Evolutionary conservation across 441 rosid genomes (phyloP).

Genomic region (Theobroma grandiflorum): DNA sequence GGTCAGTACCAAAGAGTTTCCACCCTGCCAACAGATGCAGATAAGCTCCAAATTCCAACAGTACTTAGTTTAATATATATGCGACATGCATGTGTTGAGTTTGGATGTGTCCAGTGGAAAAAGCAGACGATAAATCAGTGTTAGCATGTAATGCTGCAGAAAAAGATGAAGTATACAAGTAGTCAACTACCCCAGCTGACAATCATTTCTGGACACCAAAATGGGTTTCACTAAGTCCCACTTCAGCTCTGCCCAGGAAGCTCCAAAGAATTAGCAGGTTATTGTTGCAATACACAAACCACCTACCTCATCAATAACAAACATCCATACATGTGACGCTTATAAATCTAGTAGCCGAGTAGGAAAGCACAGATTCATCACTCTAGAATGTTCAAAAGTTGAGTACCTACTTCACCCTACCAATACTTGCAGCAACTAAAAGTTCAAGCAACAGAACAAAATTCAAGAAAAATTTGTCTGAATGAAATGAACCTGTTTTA

Average conservation of each 20-base stretch:
- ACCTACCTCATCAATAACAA: neutral
- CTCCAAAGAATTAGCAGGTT: no score
- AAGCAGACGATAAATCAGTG: constrained; percentile 7
- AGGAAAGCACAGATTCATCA: neutral
- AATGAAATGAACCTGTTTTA: neutral
- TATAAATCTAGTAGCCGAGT: neutral
- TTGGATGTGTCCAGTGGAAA: neutral
- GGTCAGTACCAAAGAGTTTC: constrained; percentile 74
- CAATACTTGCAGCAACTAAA: neutral
- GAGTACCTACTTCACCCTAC: neutral
- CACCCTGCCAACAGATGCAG: constrained; percentile 61
- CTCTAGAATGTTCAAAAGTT: neutral
- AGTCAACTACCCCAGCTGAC: neutral
- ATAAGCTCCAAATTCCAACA: constrained; percentile 32
- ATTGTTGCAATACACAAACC: no score
- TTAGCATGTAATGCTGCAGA: constrained; percentile 1
- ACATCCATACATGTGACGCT: neutral
- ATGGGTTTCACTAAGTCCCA: no score
- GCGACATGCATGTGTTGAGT: neutral
- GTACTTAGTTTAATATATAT: neutral
- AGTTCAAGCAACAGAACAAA: neutral
- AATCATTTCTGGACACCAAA: neutral
- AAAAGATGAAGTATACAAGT: neutral
- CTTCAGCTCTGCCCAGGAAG: no score
- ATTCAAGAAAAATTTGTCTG: no score